phyloP scores from a whole-genome alignment of 2,329 filamentous ascomycete species.

The Aspergillus niger region DNA sequence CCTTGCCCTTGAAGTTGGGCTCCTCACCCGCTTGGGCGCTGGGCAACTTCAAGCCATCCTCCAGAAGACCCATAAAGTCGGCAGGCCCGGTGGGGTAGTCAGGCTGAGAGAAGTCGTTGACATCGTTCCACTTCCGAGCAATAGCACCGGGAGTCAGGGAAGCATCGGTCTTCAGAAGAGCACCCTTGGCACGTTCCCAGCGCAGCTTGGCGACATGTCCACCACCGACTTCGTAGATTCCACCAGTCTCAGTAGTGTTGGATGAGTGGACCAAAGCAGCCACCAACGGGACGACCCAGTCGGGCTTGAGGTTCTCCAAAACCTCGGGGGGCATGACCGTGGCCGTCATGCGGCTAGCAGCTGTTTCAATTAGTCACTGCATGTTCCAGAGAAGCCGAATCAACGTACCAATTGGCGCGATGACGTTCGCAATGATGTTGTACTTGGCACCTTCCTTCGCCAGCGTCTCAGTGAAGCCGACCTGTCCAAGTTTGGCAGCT shows the following conservation, averaged over 20 bases:
- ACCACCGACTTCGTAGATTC: constrained; percentile 91
- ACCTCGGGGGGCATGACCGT: constrained; percentile 96
- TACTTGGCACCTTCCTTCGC: constrained; percentile 98
- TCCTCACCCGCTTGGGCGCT: constrained; percentile 71
- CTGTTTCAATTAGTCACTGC: constrained; percentile 42
- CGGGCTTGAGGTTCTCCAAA: constrained; percentile 79
- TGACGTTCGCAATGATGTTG: constrained; percentile 93
- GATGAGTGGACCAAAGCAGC: constrained; percentile 83
- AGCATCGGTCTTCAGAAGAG: constrained; percentile 84
- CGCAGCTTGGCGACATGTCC: constrained; percentile 90
- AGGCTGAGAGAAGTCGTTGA: constrained; percentile 81
- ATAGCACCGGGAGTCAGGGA: constrained; percentile 85
- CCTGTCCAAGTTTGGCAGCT: constrained; percentile 91
- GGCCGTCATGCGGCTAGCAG: constrained; percentile 91
- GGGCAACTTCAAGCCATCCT: constrained; percentile 77
- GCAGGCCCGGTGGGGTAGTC: constrained; percentile 82
- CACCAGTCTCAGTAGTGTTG: constrained; percentile 78
- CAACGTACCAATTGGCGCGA: constrained; percentile 72
- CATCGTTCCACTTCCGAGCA: constrained; percentile 83
- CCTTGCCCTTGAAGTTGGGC: constrained; percentile 79
- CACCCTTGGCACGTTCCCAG: constrained; percentile 91
- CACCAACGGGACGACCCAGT: constrained; percentile 93
- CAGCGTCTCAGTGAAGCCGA: constrained; percentile 96
- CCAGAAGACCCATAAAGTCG: constrained; percentile 83
- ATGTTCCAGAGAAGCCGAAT: background rate